phyloP scores from a whole-genome alignment of 2,329 filamentous ascomycete species.

The Gnomoniopsis sp. region DNA sequence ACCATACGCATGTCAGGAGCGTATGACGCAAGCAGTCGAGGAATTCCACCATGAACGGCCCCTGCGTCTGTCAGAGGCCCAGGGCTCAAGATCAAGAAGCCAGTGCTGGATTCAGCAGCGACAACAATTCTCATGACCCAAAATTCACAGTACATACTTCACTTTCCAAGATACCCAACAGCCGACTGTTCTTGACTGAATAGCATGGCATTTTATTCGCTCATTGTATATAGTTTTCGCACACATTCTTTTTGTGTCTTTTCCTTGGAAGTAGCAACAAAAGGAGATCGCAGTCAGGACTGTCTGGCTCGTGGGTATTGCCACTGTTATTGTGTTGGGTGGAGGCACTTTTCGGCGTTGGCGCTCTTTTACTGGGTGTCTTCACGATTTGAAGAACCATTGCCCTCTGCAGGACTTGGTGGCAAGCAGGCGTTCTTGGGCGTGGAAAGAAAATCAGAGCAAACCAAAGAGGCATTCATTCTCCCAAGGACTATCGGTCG shows the following conservation, averaged over 20 bases:
- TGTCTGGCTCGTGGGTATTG: not conserved
- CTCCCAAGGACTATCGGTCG: not conserved
- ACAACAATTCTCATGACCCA: not conserved
- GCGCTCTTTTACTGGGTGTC: not conserved
- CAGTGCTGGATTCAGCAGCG: not conserved
- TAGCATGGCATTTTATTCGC: slow-evolving; percentile 6
- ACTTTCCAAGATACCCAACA: slow-evolving; percentile 15
- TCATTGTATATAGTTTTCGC: slow-evolving; percentile 14
- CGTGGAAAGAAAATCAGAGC: not conserved
- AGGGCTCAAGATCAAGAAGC: not conserved
- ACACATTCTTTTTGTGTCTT: not conserved
- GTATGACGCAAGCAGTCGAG: not conserved
- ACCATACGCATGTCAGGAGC: not conserved
- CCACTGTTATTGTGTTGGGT: not conserved
- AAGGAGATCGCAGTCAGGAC: not conserved
- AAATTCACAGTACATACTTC: slow-evolving; percentile 13
- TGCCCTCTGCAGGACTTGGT: not conserved
- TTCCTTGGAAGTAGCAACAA: not conserved
- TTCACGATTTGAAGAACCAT: not conserved
- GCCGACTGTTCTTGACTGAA: not conserved
- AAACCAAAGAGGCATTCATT: not conserved
- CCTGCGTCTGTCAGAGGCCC: not conserved
- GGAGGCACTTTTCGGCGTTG: not conserved
- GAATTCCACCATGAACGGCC: not conserved
- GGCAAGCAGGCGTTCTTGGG: not conserved